These are phyloP conservation scores for Echeveria elegans DNA, from an alignment of 164 flowering plant species.

Conservation along the genomic window DNA sequence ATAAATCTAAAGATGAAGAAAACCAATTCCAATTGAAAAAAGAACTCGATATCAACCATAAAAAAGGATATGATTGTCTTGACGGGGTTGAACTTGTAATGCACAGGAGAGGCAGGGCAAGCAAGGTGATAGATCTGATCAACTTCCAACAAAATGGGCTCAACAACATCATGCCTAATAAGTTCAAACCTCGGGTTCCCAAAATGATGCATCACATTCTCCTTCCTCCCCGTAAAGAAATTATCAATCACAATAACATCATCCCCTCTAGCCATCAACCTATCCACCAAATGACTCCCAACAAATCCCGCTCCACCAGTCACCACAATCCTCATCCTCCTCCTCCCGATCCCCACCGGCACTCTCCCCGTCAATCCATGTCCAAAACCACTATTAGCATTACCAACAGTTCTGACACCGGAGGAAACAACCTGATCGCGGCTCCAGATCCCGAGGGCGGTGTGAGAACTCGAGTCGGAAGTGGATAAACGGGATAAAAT, in stretches of 20 bases:
- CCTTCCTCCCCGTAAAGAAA: constrained; percentile 94
- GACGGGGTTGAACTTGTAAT: constrained; percentile 89
- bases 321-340: constrained; percentile 62
- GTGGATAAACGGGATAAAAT: constrained; percentile 31
- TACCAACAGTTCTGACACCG: background rate
- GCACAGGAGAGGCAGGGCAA: constrained; percentile 97
- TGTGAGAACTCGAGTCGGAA: constrained; percentile 15
- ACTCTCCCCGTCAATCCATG: constrained; percentile 25
- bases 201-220: constrained; percentile 75
- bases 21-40: background rate
- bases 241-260: constrained; percentile 87
- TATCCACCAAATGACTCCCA: constrained; percentile 88
- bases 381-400: constrained; percentile 10
- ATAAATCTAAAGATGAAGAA: background rate
- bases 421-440: background rate
- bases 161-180: constrained; percentile 89
- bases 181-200: constrained; percentile 78
- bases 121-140: constrained; percentile 97
- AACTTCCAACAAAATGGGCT: constrained; percentile 87
- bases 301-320: constrained; percentile 97
- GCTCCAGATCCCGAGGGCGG: constrained; percentile 7
- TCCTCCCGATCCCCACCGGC: constrained; percentile 47
- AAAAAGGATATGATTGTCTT: constrained; percentile 91
- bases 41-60: background rate
- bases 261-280: constrained; percentile 67